phyloP scores from a whole-genome alignment of 2,329 filamentous ascomycete species.

The Stagonosporopsis rhizophila region DNA sequence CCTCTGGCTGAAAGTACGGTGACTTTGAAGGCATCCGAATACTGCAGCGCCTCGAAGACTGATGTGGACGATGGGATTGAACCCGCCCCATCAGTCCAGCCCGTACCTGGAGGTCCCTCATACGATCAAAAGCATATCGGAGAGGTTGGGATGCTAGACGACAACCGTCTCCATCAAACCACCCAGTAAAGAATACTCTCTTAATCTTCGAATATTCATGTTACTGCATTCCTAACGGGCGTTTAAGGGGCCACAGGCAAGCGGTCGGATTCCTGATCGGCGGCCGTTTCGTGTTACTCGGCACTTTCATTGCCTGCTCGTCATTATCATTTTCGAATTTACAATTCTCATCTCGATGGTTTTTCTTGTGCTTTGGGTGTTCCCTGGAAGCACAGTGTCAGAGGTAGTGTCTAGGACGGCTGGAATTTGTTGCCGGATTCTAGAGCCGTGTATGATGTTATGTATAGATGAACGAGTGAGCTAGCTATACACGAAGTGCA shows the following conservation, averaged over 20 bases:
- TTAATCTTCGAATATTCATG: neutral
- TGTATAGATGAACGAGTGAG: constrained; percentile 10
- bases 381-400: neutral
- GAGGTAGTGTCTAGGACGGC: neutral
- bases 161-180: constrained; percentile 32
- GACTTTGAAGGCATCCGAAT: constrained; percentile 36
- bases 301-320: constrained; percentile 6
- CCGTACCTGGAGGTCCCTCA: constrained; percentile 25
- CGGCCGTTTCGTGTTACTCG: constrained; percentile 10
- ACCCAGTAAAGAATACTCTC: constrained; percentile 35
- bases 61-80: constrained; percentile 38
- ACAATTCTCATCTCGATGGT: constrained; percentile 8
- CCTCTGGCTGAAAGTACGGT: constrained; percentile 31
- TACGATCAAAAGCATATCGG: constrained; percentile 46
- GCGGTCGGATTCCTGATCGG: constrained; percentile 14
- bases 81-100: constrained; percentile 33
- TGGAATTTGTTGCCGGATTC: neutral
- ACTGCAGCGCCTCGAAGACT: constrained; percentile 7
- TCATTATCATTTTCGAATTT: constrained; percentile 7
- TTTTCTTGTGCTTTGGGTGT: constrained; percentile 4
- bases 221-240: constrained; percentile 18
- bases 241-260: constrained; percentile 21
- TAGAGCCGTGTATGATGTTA: neutral
- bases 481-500: constrained; percentile 1
- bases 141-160: constrained; percentile 40